These are phyloP conservation scores for Ophiocordyceps sinensis DNA, from an alignment of 2,329 filamentous ascomycete species.

Conservation along the genomic window DNA sequence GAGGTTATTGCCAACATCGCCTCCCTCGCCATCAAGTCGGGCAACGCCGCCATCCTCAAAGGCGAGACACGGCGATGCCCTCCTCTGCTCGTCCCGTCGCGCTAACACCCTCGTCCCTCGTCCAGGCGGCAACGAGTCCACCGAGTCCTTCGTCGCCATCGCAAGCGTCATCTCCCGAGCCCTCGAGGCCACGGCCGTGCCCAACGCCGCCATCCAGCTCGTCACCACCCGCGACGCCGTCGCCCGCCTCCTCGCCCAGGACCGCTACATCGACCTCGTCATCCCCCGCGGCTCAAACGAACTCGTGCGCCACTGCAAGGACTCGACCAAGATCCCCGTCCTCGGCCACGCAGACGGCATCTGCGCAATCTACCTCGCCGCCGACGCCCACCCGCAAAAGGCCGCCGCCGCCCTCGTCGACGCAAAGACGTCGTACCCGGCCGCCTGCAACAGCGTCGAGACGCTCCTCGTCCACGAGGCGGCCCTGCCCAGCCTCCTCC, in stretches of 20 bases:
- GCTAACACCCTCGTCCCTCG: neutral
- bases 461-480: conserved; percentile 72
- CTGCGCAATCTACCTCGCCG: conserved; percentile 74
- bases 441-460: conserved; percentile 90
- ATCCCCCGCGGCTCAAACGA: conserved; percentile 88
- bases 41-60: conserved; percentile 93
- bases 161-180: conserved; percentile 71
- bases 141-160: conserved; percentile 86
- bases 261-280: conserved; percentile 83
- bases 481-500: conserved; percentile 53
- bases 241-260: conserved; percentile 70
- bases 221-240: conserved; percentile 89
- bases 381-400: conserved; percentile 57
- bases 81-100: too few relatives aligned
- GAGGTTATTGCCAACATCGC: conserved; percentile 99
- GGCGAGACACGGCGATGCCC: conserved; percentile 28
- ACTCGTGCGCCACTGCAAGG: conserved; percentile 79
- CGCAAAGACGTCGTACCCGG: conserved; percentile 87
- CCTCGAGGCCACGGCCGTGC: conserved; percentile 58
- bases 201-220: conserved; percentile 78
- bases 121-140: conserved; percentile 80
- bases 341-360: conserved; percentile 92
- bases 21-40: conserved; percentile 88
- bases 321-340: conserved; percentile 84
- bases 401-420: conserved; percentile 70